These are phyloP conservation scores for Sporothrix globosa DNA, from an alignment of 2,329 filamentous ascomycete genomes.

Conservation along the genomic window DNA sequence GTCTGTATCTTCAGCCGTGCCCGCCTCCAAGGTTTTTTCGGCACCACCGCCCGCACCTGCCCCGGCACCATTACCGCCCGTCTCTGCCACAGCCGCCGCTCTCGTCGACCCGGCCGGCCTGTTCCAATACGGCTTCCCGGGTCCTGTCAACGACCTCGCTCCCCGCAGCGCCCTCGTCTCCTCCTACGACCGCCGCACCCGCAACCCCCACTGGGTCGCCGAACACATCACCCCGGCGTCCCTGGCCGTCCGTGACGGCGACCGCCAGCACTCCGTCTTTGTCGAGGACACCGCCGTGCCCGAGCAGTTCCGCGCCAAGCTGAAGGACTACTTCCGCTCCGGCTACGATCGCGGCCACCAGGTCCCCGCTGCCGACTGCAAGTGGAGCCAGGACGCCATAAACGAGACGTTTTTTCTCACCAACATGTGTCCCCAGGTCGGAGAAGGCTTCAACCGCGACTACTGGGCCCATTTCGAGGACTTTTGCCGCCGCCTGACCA, in stretches of 20 bases:
- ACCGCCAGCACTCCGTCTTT: constrained; percentile 83
- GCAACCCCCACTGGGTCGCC: constrained; percentile 92
- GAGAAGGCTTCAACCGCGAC: constrained; percentile 96
- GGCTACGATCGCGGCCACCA: constrained; percentile 97
- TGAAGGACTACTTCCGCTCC: constrained; percentile 92
- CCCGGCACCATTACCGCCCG: constrained; percentile 51
- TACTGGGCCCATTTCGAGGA: constrained; percentile 99
- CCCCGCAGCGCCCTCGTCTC: constrained; percentile 77
- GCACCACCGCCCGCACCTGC: constrained; percentile 37
- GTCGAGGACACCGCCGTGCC: constrained; percentile 80
- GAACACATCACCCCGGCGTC: constrained; percentile 96
- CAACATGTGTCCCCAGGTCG: constrained; percentile 99
- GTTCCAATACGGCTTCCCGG: constrained; percentile 88
- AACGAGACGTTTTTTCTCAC: constrained; percentile 89
- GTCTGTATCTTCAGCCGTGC: constrained; percentile 46
- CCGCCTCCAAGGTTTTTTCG: constrained; percentile 61
- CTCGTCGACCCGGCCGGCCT: constrained; percentile 75
- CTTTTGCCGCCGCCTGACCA: constrained; percentile 84
- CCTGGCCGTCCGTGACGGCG: constrained; percentile 71
- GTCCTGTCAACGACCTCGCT: constrained; percentile 82
- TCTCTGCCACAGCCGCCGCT: constrained; percentile 47
- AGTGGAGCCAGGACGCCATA: constrained; percentile 94
- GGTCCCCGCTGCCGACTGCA: constrained; percentile 92
- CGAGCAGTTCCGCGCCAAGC: constrained; percentile 80
- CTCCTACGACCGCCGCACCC: constrained; percentile 83